Percentiles rank a stretch among this genome's conserved stretches.
Evolutionary conservation across 2,329 filamentous ascomycete species (phyloP).

Genomic region (Nemania serpens): DNA sequence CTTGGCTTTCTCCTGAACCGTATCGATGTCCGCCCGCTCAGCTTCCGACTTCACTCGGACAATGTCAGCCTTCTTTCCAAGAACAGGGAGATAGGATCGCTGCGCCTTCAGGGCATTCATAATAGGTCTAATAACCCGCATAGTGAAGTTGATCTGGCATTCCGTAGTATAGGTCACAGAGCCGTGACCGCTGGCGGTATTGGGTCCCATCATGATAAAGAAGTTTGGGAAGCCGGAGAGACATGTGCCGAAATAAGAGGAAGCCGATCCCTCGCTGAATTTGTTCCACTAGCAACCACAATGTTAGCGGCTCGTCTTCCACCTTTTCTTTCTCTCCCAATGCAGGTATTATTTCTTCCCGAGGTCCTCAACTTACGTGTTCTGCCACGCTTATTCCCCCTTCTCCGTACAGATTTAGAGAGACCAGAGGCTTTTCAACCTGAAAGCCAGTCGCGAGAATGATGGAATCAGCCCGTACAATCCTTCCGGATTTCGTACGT

Average conservation of each 20-base stretch:
- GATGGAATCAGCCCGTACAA: slow-evolving; percentile 19
- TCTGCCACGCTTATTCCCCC: slow-evolving; percentile 11
- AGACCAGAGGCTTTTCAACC: background rate
- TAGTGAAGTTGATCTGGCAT: slow-evolving; percentile 21
- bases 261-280: slow-evolving; percentile 16
- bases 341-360: background rate
- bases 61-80: slow-evolving; percentile 15
- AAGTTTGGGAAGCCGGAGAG: slow-evolving; percentile 23
- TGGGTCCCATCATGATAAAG: slow-evolving; percentile 23
- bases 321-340: no score
- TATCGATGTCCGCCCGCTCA: slow-evolving; percentile 17
- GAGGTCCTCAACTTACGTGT: slow-evolving; percentile 10
- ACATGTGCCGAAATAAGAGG: slow-evolving; percentile 23
- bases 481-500: slow-evolving; percentile 18
- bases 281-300: slow-evolving; percentile 13
- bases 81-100: slow-evolving; percentile 12
- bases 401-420: slow-evolving; percentile 17
- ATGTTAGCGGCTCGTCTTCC: no score
- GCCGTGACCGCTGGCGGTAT: slow-evolving; percentile 21
- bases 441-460: slow-evolving; percentile 23
- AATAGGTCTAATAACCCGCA: slow-evolving; percentile 21
- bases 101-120: slow-evolving; percentile 19
- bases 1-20: slow-evolving; percentile 10
- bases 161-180: slow-evolving; percentile 14
- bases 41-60: slow-evolving; percentile 15